Percentiles rank a stretch among this genome's conserved stretches.
Evolutionary conservation across 768 basidiomycete species (phyloP).

Genomic region (Auricularia heimuer): DNA sequence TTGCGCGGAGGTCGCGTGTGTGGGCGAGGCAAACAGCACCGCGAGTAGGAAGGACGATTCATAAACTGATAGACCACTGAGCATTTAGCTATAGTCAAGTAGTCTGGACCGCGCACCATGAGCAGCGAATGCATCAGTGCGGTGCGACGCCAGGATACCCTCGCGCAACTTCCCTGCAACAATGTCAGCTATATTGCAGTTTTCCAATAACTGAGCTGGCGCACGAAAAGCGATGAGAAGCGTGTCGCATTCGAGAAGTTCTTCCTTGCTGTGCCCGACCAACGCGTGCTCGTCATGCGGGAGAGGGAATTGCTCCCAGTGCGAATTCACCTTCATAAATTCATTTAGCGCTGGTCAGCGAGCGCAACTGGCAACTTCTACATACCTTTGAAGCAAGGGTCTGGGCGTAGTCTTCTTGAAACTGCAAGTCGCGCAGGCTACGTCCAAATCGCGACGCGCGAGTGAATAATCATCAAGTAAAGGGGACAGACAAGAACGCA

Average conservation of each 20-base stretch:
- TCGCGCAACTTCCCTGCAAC: conserved; percentile 5
- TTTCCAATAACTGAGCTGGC: neutral
- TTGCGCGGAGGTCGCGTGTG: conserved; percentile 1
- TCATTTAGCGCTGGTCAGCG: no score
- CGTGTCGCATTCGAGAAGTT: neutral
- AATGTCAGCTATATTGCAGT: neutral
- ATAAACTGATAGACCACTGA: neutral
- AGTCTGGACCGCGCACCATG: neutral
- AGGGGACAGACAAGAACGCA: no score
- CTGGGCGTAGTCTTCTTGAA: no score
- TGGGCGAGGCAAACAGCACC: neutral
- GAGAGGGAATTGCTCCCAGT: neutral
- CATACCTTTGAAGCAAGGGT: no score
- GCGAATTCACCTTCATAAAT: neutral
- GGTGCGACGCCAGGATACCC: conserved; percentile 1
- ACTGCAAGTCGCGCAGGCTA: no score
- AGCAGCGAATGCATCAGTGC: conserved; percentile 2
- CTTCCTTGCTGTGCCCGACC: neutral
- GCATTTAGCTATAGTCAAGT: neutral
- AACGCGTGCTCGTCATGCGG: neutral
- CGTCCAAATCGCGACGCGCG: no score
- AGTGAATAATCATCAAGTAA: no score
- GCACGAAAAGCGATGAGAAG: neutral
- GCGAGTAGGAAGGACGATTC: conserved; percentile 3
- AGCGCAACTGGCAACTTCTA: no score